Percentiles rank a stretch among this genome's conserved stretches.
Conservation (phyloP, 2,329 filamentous ascomycete species). For the Fusarium incarnatum region DNA sequence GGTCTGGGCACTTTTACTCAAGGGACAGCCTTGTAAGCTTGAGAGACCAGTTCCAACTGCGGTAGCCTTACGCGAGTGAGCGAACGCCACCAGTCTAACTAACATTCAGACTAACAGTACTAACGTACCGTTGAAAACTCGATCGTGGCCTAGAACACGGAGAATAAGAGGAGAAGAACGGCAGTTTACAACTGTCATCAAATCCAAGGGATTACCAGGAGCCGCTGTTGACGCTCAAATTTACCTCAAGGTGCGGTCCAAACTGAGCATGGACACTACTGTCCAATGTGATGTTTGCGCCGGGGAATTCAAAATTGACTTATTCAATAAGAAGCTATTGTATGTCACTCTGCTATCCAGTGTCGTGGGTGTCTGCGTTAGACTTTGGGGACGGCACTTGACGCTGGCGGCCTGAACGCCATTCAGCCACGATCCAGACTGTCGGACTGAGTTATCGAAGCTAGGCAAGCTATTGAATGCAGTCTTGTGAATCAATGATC, state of each 20-base stretch:
- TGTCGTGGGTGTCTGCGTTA: conserved; percentile 9
- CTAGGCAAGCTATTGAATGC: conserved; percentile 13
- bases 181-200: neutral
- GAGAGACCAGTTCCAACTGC: conserved; percentile 16
- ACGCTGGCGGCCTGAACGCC: conserved; percentile 19
- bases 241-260: conserved; percentile 3
- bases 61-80: conserved; percentile 36
- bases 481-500: conserved; percentile 15
- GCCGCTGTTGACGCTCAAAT: conserved; percentile 11
- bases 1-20: conserved; percentile 29
- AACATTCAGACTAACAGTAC: conserved; percentile 19
- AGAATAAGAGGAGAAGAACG: conserved; percentile 10
- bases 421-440: conserved; percentile 31
- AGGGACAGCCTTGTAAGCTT: conserved; percentile 42
- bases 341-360: conserved; percentile 19
- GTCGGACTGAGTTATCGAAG: conserved; percentile 27
- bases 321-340: conserved; percentile 1
- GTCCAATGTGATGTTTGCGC: neutral
- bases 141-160: conserved; percentile 39
- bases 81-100: conserved; percentile 35
- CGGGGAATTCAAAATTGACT: conserved; percentile 11
- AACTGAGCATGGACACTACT: conserved; percentile 7
- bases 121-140: conserved; percentile 22
- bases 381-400: conserved; percentile 25
- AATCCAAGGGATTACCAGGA: neutral